Evolutionary conservation across 768 basidiomycete species (phyloP), one percentile per base, ranked within the genome.

Genomic region (Rhizopogon sp.): DNA sequence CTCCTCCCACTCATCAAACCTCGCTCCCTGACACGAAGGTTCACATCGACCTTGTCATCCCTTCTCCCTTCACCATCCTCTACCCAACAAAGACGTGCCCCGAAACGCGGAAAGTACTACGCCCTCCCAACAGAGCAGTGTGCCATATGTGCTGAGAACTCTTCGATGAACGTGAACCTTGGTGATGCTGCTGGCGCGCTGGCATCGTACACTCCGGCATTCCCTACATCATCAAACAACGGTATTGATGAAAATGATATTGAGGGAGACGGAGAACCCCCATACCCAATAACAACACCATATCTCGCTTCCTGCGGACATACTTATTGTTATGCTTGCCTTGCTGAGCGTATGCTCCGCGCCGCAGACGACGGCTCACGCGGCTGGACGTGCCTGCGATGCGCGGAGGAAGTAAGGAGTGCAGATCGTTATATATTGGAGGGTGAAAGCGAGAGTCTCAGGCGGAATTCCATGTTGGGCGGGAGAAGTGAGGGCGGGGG

Each of bases 281-380:
- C 84, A 4, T 75, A 83, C 63, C 88, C 91, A 3, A 82, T 96
- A 58, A 78, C 87, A 63, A 87, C 84, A 43, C 87, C 95, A 0
- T 98, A 96, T 65, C 72, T 87, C 49, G 84, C 93, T 35, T 85
- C 86, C 31, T 94, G 90, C 58, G 87, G 83, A 6, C 93, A 97
- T 65, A 68, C 81, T 13, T 99, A 95, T 72, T 98, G 97, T 71
- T 99, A 98, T 69, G 86, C 88, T 62, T 99, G 97, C 70, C 77
- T 98, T 41, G 81, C 91, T 13, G 89, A 90, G 64, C 83, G 85
- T 57, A 81, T 98, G 74, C 78, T 91, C 63, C 83, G 80, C 37
- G 79, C 79, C 5, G 84, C 81, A 4, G 87, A 88, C 56, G 90
- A 88, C 37, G 82, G 75, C 22, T 50, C 67, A 20, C 71, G 72